Evolutionary conservation across 1,284 basidiomycete genomes (phyloP), one percentile per base, ranked within the genome.

Genomic region (Polyporus tsugae): DNA sequence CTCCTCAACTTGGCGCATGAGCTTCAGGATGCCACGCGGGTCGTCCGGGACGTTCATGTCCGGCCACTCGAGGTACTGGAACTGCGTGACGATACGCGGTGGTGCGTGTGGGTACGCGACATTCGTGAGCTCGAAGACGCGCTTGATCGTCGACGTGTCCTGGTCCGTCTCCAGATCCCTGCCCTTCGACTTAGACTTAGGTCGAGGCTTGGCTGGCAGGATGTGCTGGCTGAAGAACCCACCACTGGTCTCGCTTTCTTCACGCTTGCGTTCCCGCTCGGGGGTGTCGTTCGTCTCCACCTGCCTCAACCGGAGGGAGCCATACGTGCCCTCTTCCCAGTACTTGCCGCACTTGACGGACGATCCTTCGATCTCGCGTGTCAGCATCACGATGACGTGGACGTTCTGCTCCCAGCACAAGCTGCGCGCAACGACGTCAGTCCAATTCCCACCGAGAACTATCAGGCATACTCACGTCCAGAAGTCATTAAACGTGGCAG

Each of bases 61-160:
- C 2, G 95, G 95, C 96, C 96, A 98, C 39, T 91, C 91, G 60
- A 96, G 85, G 76, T 95, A 97, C 78, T 98, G 96, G 59, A 97
- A 82, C 76, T 98, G 96, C 1, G 89, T 86, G 15, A 95, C 83
- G 68, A 82, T 85, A 19, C 94, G 84, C 1, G 89, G 83, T 0
- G 86, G 83, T 15, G 86, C 82, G 17, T 85, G 80, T 0, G 92
- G 91, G 71, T 89, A 87, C 29, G 80, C 83, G 1, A 80, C 79
- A 75, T 95, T 88, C 42, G 84, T 84, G 53, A 97, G 83, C 64
- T 87, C 82, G 76, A 97, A 95, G 0, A 87, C 85, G 57, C 95
- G 87, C 71, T 86, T 89, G 77, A 95, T 90, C 36, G 82, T 84
- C 58, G 81, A 76, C 35, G 75, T 73, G n/a, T 70, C 75, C 9